phyloP scores from a whole-genome alignment of 352 stramenopile genomes.

The Pythium coloratum region DNA sequence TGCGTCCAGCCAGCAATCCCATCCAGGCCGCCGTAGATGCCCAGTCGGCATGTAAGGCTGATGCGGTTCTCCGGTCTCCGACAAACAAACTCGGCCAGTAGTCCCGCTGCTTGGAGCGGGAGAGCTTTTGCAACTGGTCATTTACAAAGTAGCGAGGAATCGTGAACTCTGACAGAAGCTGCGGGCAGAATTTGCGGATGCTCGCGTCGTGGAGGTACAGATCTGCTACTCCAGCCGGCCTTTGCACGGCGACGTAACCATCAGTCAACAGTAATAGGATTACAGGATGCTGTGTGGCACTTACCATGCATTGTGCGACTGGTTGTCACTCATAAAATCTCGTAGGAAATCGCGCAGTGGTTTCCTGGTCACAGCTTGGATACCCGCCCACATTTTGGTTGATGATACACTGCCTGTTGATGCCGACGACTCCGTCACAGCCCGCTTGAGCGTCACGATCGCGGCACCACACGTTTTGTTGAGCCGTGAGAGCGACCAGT shows the following conservation, averaged over 20 bases:
- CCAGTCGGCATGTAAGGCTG: slow-evolving; percentile 39
- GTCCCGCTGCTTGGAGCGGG: slow-evolving; percentile 23
- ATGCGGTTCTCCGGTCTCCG: slow-evolving; percentile 29
- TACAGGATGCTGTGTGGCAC: neutral
- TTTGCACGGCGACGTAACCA: neutral
- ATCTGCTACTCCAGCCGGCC: slow-evolving; percentile 22
- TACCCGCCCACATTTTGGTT: slow-evolving; percentile 23
- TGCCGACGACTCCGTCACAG: neutral
- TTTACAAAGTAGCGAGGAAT: slow-evolving; percentile 34
- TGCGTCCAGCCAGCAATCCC: slow-evolving; percentile 33
- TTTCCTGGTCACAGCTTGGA: slow-evolving; percentile 15
- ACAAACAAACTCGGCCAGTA: slow-evolving; percentile 52
- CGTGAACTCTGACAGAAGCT: slow-evolving; percentile 28
- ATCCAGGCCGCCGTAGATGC: slow-evolving; percentile 37
- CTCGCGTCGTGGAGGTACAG: slow-evolving; percentile 44
- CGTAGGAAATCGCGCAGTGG: slow-evolving; percentile 18
- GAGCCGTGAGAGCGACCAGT: slow-evolving; percentile 27
- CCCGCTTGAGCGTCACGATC: slow-evolving; percentile 24
- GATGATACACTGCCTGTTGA: neutral
- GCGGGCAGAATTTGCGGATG: slow-evolving; percentile 32
- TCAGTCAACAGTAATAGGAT: too few relatives aligned
- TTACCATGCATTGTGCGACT: neutral
- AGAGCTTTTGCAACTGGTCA: slow-evolving; percentile 26
- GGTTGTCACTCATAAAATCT: slow-evolving; percentile 12
- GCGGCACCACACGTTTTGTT: slow-evolving; percentile 19